Percentiles rank a stretch among this genome's conserved stretches.
These are phyloP conservation scores for Solanum dulcamara DNA, from an alignment of 257 asterid genomes.

Conservation along the genomic window DNA sequence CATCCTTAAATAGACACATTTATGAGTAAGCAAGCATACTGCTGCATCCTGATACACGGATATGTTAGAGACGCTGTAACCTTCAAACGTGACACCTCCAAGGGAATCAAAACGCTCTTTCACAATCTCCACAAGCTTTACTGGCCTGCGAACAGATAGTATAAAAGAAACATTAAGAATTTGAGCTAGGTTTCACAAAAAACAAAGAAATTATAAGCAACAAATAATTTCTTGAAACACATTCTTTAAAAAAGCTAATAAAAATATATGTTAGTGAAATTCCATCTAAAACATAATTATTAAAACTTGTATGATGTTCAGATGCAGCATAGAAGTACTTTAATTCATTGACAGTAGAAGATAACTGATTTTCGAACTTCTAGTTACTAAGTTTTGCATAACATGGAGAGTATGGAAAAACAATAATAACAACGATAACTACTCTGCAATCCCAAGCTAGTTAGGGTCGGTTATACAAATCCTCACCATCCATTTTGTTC, in stretches of 20 bases:
- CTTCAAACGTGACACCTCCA: constrained; percentile 84
- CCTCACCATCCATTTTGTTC: background rate
- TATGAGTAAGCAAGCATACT: constrained; percentile 38
- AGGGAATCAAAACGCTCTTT: constrained; percentile 54
- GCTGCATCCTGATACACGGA: constrained; percentile 65
- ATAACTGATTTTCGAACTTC: background rate
- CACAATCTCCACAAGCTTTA: constrained; percentile 64
- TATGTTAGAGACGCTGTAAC: constrained; percentile 55
- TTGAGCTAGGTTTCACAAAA: background rate
- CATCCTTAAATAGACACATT: background rate
- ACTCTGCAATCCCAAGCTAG: background rate
- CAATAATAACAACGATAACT: background rate
- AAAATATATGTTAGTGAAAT: background rate
- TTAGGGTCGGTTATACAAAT: background rate
- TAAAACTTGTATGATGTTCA: background rate
- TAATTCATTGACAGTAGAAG: background rate
- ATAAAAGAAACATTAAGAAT: background rate
- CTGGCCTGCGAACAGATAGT: constrained; percentile 43
- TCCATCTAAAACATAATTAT: background rate
- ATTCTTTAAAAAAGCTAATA: background rate
- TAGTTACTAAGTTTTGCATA: background rate
- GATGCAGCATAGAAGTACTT: background rate
- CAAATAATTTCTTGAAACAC: background rate
- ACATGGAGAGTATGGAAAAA: background rate
- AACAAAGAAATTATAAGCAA: background rate